phyloP scores from a whole-genome alignment of 768 basidiomycete genomes.

The Xerocomellus intermedius region DNA sequence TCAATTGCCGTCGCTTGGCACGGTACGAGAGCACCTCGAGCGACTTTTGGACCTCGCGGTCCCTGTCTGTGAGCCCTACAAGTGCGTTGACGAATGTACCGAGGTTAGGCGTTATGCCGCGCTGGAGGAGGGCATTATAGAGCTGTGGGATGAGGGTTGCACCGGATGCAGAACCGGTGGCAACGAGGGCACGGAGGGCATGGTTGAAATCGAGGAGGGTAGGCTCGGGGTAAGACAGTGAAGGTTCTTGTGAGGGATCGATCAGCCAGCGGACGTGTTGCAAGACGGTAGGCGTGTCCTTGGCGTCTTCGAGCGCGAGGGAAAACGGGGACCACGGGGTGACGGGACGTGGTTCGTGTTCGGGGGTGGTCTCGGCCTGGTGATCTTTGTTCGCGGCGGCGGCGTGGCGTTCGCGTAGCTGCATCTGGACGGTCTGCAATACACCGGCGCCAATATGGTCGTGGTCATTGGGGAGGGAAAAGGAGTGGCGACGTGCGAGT shows the following conservation, averaged over 20 bases:
- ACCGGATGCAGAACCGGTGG: slow-evolving; percentile 43
- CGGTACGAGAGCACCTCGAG: slow-evolving; percentile 45
- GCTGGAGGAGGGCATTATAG: slow-evolving; percentile 70
- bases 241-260: slow-evolving; percentile 34
- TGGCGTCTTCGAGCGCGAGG: slow-evolving; percentile 19
- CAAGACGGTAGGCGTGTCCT: slow-evolving; percentile 6
- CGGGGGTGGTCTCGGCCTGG: slow-evolving; percentile 10
- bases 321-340: slow-evolving; percentile 20
- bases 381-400: slow-evolving; percentile 31
- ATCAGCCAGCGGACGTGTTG: slow-evolving; percentile 31
- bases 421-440: slow-evolving; percentile 60
- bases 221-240: slow-evolving; percentile 28
- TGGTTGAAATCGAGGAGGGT: slow-evolving; percentile 58
- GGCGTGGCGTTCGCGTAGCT: slow-evolving; percentile 59
- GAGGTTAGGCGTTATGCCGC: slow-evolving; percentile 58
- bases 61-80: slow-evolving; percentile 59
- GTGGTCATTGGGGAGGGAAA: slow-evolving; percentile 47
- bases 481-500: slow-evolving; percentile 58
- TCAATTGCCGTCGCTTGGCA: slow-evolving; percentile 32
- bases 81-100: slow-evolving; percentile 65
- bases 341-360: slow-evolving; percentile 28
- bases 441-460: slow-evolving; percentile 46
- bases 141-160: slow-evolving; percentile 57
- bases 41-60: slow-evolving; percentile 55
- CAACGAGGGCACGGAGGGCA: slow-evolving; percentile 48